Conservation (phyloP, 495 filamentous ascomycete species). For the Xylaria palmicola region DNA sequence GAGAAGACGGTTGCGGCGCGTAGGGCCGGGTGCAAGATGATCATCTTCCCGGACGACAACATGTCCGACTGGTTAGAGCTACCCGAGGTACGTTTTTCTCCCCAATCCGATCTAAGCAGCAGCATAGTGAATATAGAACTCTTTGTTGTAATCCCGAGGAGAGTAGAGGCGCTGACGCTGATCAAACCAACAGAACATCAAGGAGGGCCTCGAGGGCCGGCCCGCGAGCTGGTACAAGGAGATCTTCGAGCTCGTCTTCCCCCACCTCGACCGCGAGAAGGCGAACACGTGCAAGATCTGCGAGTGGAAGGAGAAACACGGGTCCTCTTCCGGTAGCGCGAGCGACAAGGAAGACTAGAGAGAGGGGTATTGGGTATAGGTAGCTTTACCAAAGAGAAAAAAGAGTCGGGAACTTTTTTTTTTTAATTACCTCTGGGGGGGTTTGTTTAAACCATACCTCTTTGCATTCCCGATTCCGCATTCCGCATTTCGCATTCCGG, state of each 20-base stretch:
- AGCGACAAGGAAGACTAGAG: conserved; percentile 1
- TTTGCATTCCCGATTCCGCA: no score
- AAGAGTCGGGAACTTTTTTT: not conserved
- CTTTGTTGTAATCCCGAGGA: no score
- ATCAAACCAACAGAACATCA: conserved; percentile 94
- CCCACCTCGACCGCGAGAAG: conserved; percentile 67
- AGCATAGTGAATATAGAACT: conserved; percentile 5
- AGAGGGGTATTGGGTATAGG: not conserved
- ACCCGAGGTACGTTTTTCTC: conserved; percentile 71
- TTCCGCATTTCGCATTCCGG: no score
- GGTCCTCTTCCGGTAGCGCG: conserved; percentile 9
- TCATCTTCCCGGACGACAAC: conserved; percentile 95
- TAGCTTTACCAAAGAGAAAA: conserved; percentile 1
- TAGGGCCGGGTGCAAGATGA: conserved; percentile 87
- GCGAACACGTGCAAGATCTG: conserved; percentile 68
- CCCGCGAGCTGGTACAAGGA: conserved; percentile 92
- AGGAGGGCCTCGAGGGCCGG: conserved; percentile 86
- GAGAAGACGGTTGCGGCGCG: conserved; percentile 99
- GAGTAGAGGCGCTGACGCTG: conserved; percentile 36
- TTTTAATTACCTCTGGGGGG: not conserved
- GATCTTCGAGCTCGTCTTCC: conserved; percentile 89
- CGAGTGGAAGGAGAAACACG: conserved; percentile 57
- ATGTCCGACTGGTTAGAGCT: conserved; percentile 96
- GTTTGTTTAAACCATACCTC: no score
- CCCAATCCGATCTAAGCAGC: no score